Evolutionary conservation across 2,329 filamentous ascomycete species (phyloP).

Genomic region (Fusarium sp.): DNA sequence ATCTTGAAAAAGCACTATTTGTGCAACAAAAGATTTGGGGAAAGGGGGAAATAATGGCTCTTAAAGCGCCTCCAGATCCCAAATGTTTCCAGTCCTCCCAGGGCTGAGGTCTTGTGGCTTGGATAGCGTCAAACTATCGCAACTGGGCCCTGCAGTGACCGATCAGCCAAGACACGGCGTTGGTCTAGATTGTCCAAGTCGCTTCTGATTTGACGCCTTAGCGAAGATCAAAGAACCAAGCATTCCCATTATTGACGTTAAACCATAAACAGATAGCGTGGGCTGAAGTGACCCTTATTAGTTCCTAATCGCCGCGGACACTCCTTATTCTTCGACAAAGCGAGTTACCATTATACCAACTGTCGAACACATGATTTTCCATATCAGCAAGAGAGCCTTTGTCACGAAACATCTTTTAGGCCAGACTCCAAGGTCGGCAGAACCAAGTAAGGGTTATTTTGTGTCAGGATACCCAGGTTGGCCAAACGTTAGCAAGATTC

Average conservation of each 20-base stretch:
- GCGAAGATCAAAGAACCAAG: background rate
- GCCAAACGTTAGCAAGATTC: too few relatives aligned
- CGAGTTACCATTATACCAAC: background rate
- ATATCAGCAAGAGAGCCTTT: too few relatives aligned
- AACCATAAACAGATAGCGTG: background rate
- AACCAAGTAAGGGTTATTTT: too few relatives aligned
- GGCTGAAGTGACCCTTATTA: background rate
- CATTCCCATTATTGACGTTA: background rate
- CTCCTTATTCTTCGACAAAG: background rate
- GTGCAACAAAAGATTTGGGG: background rate
- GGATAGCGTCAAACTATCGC: slow-evolving; percentile 47
- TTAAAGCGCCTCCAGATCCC: background rate
- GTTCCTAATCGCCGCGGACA: background rate
- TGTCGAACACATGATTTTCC: background rate
- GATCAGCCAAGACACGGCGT: background rate
- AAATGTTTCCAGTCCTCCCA: background rate
- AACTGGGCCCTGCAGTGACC: background rate
- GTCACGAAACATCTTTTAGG: too few relatives aligned
- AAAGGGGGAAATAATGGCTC: background rate
- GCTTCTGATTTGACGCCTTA: background rate
- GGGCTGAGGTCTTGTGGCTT: slow-evolving; percentile 35
- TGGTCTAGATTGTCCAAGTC: background rate
- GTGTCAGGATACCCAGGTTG: too few relatives aligned
- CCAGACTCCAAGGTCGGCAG: too few relatives aligned
- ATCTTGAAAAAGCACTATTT: accelerated